Base-by-base conservation (phyloP, 202 grass and related monocot genomes). In the Eragrostis tef region DNA sequence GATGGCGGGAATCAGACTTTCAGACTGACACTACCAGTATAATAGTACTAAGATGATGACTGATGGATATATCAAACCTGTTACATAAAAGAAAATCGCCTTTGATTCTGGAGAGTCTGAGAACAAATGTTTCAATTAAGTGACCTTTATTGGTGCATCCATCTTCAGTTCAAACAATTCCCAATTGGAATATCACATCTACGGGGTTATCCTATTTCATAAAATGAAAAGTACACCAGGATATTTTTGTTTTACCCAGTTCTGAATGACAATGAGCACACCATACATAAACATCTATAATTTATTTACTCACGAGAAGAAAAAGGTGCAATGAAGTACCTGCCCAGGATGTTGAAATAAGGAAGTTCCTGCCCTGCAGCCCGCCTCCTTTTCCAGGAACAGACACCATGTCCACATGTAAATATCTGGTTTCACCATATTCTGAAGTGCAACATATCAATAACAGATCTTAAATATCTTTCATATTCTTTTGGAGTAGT, bases 361-460 rank as follows among this genome's bases (percentile, higher is more conserved):
- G 29, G 12, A 87, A 69, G 11, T 16, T 29, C 59, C 80, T 48
- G 85, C 79, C 59, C 34, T 79, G 13, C 21, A 17, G n/a, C 67
- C 3, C 56, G 72, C 57, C 39, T 39, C 67, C 20, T 50, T 83
- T 17, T 73, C 14, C 1, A 79, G 49, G 7, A 78, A 83, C 48
- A 21, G 13, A 39, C 34, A 39, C 34, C 34, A 5, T 39, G 34
- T 39, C 3, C 6, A 16, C 24, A 22, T 71, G 67, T 26, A 25
- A 9, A 50, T 50, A 11, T 5, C 65, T 44, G 65, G 11, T 24
- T 45, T 69, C 41, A 46, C 41, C 20, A 46, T 69, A 69, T 69
- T 6, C 29, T 39, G 5, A 15, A 63, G 26, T 16, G 25, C 26
- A 31, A 63, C 13, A 63, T 63, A 31, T 7, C n/a, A 57, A 19